These are phyloP conservation scores for Aotearoamyces nothofagi DNA, from an alignment of 2,329 filamentous ascomycete species.

Conservation along the genomic window DNA sequence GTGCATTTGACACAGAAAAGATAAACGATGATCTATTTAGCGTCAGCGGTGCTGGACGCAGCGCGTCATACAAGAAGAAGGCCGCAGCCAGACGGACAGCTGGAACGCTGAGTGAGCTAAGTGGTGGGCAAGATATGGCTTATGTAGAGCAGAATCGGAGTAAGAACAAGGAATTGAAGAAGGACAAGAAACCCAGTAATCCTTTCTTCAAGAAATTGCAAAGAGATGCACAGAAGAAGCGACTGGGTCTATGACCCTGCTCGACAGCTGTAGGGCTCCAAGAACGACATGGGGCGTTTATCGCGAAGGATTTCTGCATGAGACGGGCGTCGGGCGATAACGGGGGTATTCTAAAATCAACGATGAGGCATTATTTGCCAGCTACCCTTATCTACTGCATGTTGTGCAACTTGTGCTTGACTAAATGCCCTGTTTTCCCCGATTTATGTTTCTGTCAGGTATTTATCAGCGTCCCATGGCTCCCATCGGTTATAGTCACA, in stretches of 20 bases:
- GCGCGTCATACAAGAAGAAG: slow-evolving; percentile 34
- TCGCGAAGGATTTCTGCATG: too few species aligned
- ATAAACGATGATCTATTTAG: slow-evolving; percentile 54
- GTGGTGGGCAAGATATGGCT: slow-evolving; percentile 94
- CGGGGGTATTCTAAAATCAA: too few species aligned
- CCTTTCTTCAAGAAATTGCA: slow-evolving; percentile 52
- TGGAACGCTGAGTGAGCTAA: slow-evolving; percentile 70
- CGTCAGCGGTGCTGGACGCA: slow-evolving; percentile 20
- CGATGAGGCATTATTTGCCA: too few species aligned
- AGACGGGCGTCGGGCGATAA: too few species aligned
- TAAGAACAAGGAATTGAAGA: slow-evolving; percentile 51
- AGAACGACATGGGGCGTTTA: too few species aligned
- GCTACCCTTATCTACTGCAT: too few species aligned
- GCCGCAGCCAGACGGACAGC: slow-evolving; percentile 62
- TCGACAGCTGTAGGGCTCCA: too few species aligned
- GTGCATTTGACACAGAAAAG: slow-evolving; percentile 54
- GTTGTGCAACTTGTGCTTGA: too few species aligned
- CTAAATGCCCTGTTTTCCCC: too few species aligned
- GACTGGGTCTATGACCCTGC: slow-evolving; percentile 26
- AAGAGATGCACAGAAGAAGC: slow-evolving; percentile 42
- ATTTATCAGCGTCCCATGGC: too few species aligned
- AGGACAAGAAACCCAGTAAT: slow-evolving; percentile 39
- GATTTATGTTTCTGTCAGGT: too few species aligned
- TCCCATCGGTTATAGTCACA: too few species aligned
- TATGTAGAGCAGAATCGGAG: slow-evolving; percentile 74